Percentiles rank a stretch among this genome's conserved stretches.
These are phyloP conservation scores for Triticum aestivum DNA, from an alignment of 176 grass and related monocot genomes.

Conservation along the genomic window DNA sequence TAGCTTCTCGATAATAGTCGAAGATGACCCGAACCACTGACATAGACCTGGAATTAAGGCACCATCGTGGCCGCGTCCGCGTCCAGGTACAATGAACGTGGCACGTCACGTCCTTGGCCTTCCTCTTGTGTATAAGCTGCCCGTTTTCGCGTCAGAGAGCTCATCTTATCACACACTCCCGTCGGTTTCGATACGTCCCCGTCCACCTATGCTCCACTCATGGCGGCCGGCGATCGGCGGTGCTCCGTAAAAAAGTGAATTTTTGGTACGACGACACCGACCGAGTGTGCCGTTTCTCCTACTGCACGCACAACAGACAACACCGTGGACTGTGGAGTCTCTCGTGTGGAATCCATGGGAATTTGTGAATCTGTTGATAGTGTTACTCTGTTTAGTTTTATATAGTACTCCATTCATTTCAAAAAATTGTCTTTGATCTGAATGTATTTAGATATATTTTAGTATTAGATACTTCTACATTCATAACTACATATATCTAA, in stretches of 20 bases:
- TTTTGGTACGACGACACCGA: neutral
- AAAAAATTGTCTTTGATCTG: too few relatives aligned
- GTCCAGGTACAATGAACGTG: neutral
- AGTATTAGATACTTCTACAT: too few relatives aligned
- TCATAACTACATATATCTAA: too few relatives aligned
- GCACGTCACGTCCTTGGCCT: neutral
- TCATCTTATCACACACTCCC: neutral
- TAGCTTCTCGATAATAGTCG: too few relatives aligned
- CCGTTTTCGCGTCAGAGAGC: neutral
- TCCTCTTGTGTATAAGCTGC: neutral
- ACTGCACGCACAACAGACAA: neutral
- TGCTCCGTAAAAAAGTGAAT: neutral
- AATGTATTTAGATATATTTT: too few relatives aligned
- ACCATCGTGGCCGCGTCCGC: neutral
- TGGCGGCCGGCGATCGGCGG: neutral
- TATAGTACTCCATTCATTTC: too few relatives aligned
- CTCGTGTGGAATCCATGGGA: too few relatives aligned
- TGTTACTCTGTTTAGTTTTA: too few relatives aligned
- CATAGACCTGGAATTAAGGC: neutral
- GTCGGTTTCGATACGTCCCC: neutral
- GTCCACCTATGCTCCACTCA: neutral
- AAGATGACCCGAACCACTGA: too few relatives aligned
- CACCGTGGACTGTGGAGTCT: too few relatives aligned
- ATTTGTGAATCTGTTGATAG: too few relatives aligned
- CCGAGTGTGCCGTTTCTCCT: neutral